Percentiles rank a stretch among this genome's conserved stretches.
Conservation (phyloP, 2,329 filamentous ascomycete genomes). For the Talaromyces rugulosus region DNA sequence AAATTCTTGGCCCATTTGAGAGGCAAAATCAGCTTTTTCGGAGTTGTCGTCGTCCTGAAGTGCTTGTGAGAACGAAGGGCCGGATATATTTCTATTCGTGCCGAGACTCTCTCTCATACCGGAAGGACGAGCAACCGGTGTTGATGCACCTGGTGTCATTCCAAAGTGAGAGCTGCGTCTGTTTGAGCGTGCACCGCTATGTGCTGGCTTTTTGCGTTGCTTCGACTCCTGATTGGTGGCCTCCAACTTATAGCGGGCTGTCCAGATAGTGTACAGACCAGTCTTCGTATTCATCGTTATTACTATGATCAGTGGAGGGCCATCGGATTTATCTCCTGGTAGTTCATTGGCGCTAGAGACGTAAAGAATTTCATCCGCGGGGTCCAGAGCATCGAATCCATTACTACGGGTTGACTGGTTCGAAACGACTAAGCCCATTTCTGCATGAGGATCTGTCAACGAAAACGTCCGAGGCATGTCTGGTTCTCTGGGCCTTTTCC, state of each 20-base stretch:
- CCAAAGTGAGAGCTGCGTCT: slow-evolving; percentile 64
- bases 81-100: slow-evolving; percentile 39
- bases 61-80: slow-evolving; percentile 35
- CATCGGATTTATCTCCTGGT: slow-evolving; percentile 26
- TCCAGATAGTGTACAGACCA: slow-evolving; percentile 80
- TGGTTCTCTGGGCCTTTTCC: slow-evolving; percentile 54
- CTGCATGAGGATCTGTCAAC: slow-evolving; percentile 78
- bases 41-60: slow-evolving; percentile 48
- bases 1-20: slow-evolving; percentile 67
- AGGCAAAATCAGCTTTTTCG: slow-evolving; percentile 56
- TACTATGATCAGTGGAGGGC: slow-evolving; percentile 63
- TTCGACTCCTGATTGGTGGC: slow-evolving; percentile 47
- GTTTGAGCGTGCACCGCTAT: slow-evolving; percentile 62
- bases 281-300: slow-evolving; percentile 76
- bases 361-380: slow-evolving; percentile 78
- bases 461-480: slow-evolving; percentile 65
- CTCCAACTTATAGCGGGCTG: slow-evolving; percentile 69
- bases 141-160: slow-evolving; percentile 65
- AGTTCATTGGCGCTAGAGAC: slow-evolving; percentile 63
- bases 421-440: slow-evolving; percentile 77
- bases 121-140: slow-evolving; percentile 63
- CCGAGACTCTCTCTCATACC: slow-evolving; percentile 75
- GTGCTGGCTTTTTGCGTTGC: slow-evolving; percentile 47
- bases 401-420: slow-evolving; percentile 31
- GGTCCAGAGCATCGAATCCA: slow-evolving; percentile 60